A percentile compares a stretch with the other conserved stretches of the same genome.
Evolutionary conservation across 2,329 filamentous ascomycete genomes (phyloP).

Genomic region (Pseudophaeomoniella oleicola): DNA sequence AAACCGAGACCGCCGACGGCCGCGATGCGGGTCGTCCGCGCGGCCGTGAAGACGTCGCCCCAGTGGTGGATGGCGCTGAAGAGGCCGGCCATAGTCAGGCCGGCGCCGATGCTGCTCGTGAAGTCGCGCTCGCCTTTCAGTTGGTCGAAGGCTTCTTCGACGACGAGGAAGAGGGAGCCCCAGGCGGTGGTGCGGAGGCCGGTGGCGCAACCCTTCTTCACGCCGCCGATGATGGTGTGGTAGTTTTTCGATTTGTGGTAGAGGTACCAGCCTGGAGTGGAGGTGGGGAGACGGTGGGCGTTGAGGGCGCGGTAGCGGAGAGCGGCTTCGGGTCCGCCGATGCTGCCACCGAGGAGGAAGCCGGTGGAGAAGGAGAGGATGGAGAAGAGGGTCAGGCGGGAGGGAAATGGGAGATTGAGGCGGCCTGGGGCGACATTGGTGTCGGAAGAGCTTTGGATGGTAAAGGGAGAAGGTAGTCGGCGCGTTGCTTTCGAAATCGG

Average conservation of each 20-base stretch:
- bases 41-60: conserved; percentile 54
- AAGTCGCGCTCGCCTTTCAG: conserved; percentile 57
- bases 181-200: conserved; percentile 56
- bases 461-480: too few species aligned
- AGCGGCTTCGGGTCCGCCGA: conserved; percentile 59
- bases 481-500: too few species aligned
- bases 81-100: conserved; percentile 66
- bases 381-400: conserved; percentile 52
- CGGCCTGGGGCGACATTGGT: too few species aligned
- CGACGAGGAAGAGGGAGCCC: conserved; percentile 59
- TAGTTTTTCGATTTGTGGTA: conserved; percentile 99
- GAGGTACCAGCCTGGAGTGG: conserved; percentile 84
- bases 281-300: conserved; percentile 76
- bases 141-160: conserved; percentile 75
- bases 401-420: conserved; percentile 47
- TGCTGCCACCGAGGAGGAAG: conserved; percentile 52
- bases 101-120: conserved; percentile 67
- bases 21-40: conserved; percentile 65
- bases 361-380: conserved; percentile 53
- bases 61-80: conserved; percentile 81
- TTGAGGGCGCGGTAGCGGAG: conserved; percentile 90
- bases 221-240: conserved; percentile 59
- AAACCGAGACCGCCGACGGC: conserved; percentile 66
- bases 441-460: too few species aligned
- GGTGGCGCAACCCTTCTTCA: conserved; percentile 66